Evolutionary conservation across 2,329 filamentous ascomycete species (phyloP), one percentile per base, ranked within the genome.

Genomic region (Uncinocarpus reesii): DNA sequence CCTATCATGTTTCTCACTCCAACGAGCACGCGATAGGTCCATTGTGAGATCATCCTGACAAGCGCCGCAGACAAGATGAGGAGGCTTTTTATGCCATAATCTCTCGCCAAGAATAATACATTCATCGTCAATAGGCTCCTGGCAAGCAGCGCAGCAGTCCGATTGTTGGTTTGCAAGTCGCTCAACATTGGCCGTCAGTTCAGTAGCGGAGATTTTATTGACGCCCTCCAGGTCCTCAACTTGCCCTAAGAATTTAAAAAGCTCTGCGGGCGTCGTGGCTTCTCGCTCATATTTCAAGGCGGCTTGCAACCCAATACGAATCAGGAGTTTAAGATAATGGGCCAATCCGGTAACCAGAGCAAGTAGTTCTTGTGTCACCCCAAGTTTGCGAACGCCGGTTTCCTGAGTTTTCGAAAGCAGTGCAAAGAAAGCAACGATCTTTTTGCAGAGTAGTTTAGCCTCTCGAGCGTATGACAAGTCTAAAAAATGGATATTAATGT

Each of bases 401-500:
- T 95, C 89, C 62, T 96, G 90, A 1, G 89, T 92, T 65, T 95
- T 95, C 4, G 90, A 94, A 7, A 98, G 75, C 15, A 98, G 73
- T 10, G 88, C 88, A 65, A 98, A 98, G 72, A 98, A 98, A 21
- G 90, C 86, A 4, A 98, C 92, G 47, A 98, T 94, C 68, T 98
- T 98, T 69, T 98, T 98, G 74, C 92, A 98, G n/a, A 98, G 78
- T 43, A 98, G 75, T 68, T 98, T 98, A n/a, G 92, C 86, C 71
- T 98, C 92, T 59, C 92, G 81, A 15, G 85, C 84, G 63, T 96
- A 98, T 7, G 88, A 86, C 52, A 98, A 76, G 53, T 85, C 88
- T 85, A 62, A 26, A 53, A n/a, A 42, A 51, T 58, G 47, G 13
- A 28, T 56, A 55, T 49, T 53, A 57, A 56, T 61, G 49, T 56